Percentiles rank a stretch among this genome's conserved stretches.
Conservation (phyloP, 2,329 filamentous ascomycete species). For the Balansia obtecta region DNA sequence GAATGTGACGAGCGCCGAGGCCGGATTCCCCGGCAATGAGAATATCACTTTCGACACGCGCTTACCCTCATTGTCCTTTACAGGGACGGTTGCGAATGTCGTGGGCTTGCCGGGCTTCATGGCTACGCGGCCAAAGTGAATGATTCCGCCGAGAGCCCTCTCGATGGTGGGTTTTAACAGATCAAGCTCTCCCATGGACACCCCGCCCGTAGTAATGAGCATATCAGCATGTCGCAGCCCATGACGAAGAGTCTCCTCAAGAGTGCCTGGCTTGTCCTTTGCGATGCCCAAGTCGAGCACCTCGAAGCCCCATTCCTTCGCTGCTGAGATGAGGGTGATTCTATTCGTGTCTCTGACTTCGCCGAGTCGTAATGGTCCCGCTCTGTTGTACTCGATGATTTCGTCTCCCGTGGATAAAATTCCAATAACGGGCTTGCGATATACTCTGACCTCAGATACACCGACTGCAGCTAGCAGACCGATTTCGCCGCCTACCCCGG, state of each 20-base stretch:
- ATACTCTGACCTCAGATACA: slow-evolving; percentile 56
- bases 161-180: slow-evolving; percentile 94
- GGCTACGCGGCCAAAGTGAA: slow-evolving; percentile 88
- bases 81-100: slow-evolving; percentile 81
- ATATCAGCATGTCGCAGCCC: slow-evolving; percentile 66
- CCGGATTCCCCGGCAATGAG: slow-evolving; percentile 85
- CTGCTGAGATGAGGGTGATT: slow-evolving; percentile 71
- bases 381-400: slow-evolving; percentile 62
- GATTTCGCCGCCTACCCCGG: slow-evolving; percentile 78
- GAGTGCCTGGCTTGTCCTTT: slow-evolving; percentile 54
- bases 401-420: slow-evolving; percentile 93
- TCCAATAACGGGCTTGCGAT: slow-evolving; percentile 65
- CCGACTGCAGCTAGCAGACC: slow-evolving; percentile 82
- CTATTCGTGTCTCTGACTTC: slow-evolving; percentile 93
- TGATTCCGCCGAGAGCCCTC: slow-evolving; percentile 74
- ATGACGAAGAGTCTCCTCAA: slow-evolving; percentile 66
- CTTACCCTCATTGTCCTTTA: slow-evolving; percentile 45
- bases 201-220: slow-evolving; percentile 83
- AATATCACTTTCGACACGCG: slow-evolving; percentile 64
- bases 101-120: slow-evolving; percentile 99
- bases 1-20: slow-evolving; percentile 83
- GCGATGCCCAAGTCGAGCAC: slow-evolving; percentile 80
- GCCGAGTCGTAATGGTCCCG: slow-evolving; percentile 53
- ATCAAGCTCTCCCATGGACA: slow-evolving; percentile 96
- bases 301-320: slow-evolving; percentile 61